These are phyloP conservation scores for Borealophlyctis nickersoniae DNA, from an alignment of 192 early-diverging fungal genomes.

Conservation along the genomic window DNA sequence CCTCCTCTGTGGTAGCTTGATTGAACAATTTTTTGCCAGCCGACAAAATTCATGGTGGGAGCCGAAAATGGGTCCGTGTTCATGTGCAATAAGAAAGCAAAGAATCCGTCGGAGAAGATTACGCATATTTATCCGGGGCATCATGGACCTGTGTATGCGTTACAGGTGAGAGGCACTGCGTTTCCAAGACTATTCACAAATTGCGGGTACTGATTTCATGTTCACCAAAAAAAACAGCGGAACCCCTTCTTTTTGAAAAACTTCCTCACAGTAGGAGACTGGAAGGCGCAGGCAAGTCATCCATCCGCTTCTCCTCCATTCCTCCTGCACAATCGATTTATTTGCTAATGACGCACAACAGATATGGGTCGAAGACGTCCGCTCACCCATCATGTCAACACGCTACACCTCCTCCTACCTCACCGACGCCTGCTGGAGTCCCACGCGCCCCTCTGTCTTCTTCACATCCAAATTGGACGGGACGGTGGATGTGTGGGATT, in stretches of 20 bases:
- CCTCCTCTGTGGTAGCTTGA: too few relatives aligned
- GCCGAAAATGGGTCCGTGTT: conserved; percentile 58
- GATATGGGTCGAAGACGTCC: conserved; percentile 62
- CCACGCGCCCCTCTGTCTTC: conserved; percentile 57
- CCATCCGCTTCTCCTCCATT: too few relatives aligned
- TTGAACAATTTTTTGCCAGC: too few relatives aligned
- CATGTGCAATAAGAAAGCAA: conserved; percentile 67
- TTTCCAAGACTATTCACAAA: too few relatives aligned
- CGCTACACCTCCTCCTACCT: conserved; percentile 48
- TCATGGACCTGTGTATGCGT: conserved; percentile 54
- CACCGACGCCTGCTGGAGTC: conserved; percentile 59
- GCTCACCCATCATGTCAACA: conserved; percentile 55
- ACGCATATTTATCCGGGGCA: conserved; percentile 59
- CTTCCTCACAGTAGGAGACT: conserved; percentile 60
- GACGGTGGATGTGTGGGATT: conserved; percentile 59
- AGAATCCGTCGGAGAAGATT: conserved; percentile 57
- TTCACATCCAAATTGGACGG: conserved; percentile 59
- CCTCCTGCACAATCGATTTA: too few relatives aligned
- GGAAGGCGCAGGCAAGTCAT: conserved; percentile 47
- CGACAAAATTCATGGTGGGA: conserved; percentile 67
- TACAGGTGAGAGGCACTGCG: conserved; percentile 49
- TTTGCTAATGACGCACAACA: conserved; percentile 18
- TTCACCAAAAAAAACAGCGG: conserved; percentile 38
- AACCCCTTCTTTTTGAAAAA: conserved; percentile 67
- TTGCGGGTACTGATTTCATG: too few relatives aligned